Base-by-base conservation (phyloP, 2,329 filamentous ascomycete species). In the Fusarium citri region DNA sequence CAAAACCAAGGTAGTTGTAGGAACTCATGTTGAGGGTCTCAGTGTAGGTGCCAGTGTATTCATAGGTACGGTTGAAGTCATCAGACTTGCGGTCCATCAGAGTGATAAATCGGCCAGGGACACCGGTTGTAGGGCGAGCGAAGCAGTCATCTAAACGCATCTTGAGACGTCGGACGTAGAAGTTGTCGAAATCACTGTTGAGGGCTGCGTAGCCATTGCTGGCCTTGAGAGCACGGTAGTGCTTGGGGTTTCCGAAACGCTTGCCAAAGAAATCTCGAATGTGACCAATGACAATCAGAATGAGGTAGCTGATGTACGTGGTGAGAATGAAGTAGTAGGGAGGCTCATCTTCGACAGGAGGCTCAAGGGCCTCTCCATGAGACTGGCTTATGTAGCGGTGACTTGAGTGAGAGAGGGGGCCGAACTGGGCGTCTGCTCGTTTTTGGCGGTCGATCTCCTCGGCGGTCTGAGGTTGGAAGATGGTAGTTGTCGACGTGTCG, bases 1-100 rank as follows among this genome's bases (percentile, higher is more conserved):
- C 96, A 76, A 99, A 99, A 45, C 96, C 96, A 25, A 99, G 92
- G 79, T 99, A 99, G 82, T 99, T 99, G 87, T 99, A 99, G 2
- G 96, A 99, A 84, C 95, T 98, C 91, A 99, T 92, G 83, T 99
- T 99, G 75, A 99, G 85, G 1, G 96, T 98, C 81, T 99, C 94
- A 2, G 95, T 98, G 63, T 89, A 91, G 49, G 94, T 97, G 61
- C 96, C 96, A 3, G 93, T 94, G 80, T 94, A 90, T 78, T 92
- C 89, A 84, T 97, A 99, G 62, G 92, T 91, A 76, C 91, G 87
- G 83, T 99, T 99, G 85, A 93, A 94, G 78, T 99, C 94, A 77
- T 95, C 88, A 5, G 94, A 97, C 74, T 89, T 91, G 77, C 96
- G 93, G 80, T 98, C 95, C 73, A 98, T 87, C 41, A 99, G 86